A percentile compares a stretch with the other conserved stretches of the same genome.
phyloP scores from a whole-genome alignment of 2,329 filamentous ascomycete genomes.

The Amesomyces nigricolor region DNA sequence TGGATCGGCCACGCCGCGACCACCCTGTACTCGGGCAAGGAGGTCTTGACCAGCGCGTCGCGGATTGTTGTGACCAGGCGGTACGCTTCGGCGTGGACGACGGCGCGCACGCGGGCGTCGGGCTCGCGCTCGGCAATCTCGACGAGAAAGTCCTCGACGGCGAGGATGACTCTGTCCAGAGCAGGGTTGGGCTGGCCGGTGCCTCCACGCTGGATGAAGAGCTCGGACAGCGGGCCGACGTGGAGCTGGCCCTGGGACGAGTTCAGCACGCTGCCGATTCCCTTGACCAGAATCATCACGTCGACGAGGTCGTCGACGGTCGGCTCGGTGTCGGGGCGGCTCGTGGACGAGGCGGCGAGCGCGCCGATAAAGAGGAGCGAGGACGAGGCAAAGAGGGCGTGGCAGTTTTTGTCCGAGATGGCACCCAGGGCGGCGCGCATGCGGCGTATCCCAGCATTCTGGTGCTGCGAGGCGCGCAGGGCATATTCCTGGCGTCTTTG shows the following conservation, averaged over 20 bases:
- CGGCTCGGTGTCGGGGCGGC: neutral
- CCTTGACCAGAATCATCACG: slow-evolving; percentile 23
- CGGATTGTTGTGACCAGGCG: slow-evolving; percentile 10
- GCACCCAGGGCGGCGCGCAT: slow-evolving; percentile 19
- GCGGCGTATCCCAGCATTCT: slow-evolving; percentile 22
- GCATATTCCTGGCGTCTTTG: slow-evolving; percentile 14
- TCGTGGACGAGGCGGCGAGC: slow-evolving; percentile 14
- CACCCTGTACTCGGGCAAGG: slow-evolving; percentile 20
- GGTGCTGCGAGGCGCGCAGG: slow-evolving; percentile 23
- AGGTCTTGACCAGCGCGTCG: slow-evolving; percentile 1
- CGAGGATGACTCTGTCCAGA: slow-evolving; percentile 11
- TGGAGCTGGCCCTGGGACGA: slow-evolving; percentile 15
- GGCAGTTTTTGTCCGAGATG: slow-evolving; percentile 24
- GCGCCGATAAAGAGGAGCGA: slow-evolving; percentile 23
- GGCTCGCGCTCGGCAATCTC: neutral
- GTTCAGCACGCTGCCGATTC: slow-evolving; percentile 20
- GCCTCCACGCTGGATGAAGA: slow-evolving; percentile 12
- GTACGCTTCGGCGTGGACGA: slow-evolving; percentile 16
- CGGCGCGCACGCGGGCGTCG: slow-evolving; percentile 8
- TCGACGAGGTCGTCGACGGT: slow-evolving; percentile 21
- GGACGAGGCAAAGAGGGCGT: slow-evolving; percentile 22
- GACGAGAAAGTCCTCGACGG: slow-evolving; percentile 13
- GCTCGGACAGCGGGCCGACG: slow-evolving; percentile 17
- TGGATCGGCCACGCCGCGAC: slow-evolving; percentile 22
- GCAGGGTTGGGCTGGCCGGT: slow-evolving; percentile 3